These are phyloP conservation scores for Esteya vermicola DNA, from an alignment of 2,329 filamentous ascomycete genomes.

Conservation along the genomic window DNA sequence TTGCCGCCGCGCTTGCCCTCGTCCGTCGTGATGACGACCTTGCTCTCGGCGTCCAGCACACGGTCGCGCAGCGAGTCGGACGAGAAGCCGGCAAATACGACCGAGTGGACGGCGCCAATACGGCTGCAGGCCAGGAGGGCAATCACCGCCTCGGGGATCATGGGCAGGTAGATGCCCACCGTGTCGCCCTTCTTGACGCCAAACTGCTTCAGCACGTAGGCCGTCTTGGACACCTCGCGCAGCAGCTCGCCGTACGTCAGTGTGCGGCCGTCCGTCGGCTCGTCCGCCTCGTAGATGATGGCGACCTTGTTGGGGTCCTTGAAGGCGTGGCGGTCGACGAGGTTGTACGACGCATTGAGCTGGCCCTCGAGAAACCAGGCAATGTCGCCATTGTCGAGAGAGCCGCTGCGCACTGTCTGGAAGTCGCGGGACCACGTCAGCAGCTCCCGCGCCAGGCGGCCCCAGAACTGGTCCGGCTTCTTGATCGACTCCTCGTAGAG, in stretches of 20 bases:
- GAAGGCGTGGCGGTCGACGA: constrained; percentile 90
- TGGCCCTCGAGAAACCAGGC: constrained; percentile 92
- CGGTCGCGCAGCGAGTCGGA: constrained; percentile 91
- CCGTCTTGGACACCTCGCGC: constrained; percentile 75
- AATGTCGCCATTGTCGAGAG: constrained; percentile 64
- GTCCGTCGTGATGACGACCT: constrained; percentile 91
- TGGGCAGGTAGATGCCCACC: constrained; percentile 92
- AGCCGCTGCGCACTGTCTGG: constrained; percentile 70
- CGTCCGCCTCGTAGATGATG: constrained; percentile 98
- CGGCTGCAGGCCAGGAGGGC: constrained; percentile 82
- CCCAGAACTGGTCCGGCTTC: constrained; percentile 85
- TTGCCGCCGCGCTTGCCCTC: constrained; percentile 98
- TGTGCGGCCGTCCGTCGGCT: constrained; percentile 70
- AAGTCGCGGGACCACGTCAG: constrained; percentile 87
- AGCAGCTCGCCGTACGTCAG: constrained; percentile 91
- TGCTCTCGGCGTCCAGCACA: constrained; percentile 79
- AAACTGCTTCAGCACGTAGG: constrained; percentile 84
- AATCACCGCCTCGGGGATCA: constrained; percentile 93
- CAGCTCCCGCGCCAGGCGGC: constrained; percentile 67
- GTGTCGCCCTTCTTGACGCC: constrained; percentile 96
- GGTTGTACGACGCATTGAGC: constrained; percentile 95
- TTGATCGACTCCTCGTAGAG: constrained; percentile 77
- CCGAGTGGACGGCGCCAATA: constrained; percentile 92
- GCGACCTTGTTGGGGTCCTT: constrained; percentile 85
- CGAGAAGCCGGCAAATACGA: constrained; percentile 96